phyloP scores from a whole-genome alignment of 164 flowering plant species.

The Kingdonia uniflora region DNA sequence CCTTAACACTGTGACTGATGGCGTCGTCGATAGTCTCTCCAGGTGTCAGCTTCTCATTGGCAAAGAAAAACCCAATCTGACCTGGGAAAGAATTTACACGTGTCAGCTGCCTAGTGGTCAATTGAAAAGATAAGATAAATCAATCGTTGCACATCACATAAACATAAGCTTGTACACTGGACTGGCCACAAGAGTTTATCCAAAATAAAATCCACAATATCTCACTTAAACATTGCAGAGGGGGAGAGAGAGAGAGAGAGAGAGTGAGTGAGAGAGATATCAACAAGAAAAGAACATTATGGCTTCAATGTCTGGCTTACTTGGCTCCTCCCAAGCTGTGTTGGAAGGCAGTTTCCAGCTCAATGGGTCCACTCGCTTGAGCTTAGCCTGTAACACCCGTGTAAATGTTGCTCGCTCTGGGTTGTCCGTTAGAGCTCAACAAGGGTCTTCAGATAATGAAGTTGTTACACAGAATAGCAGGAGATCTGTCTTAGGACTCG shows the following conservation, averaged over 20 bases:
- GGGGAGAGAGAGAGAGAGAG: not conserved
- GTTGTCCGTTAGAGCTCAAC: slow-evolving; percentile 51
- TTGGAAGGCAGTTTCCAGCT: slow-evolving; percentile 60
- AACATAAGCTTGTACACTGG: not conserved
- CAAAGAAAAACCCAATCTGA: too few relatives aligned
- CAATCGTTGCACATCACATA: slow-evolving; percentile 23
- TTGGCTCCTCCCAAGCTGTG: slow-evolving; percentile 59
- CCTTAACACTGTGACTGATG: too few relatives aligned
- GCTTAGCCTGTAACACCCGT: slow-evolving; percentile 19
- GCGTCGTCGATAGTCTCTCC: too few relatives aligned
- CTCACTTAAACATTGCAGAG: not conserved
- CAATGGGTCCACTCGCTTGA: slow-evolving; percentile 40
- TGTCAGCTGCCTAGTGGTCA: slow-evolving; percentile 22
- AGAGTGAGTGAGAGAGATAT: slow-evolving; percentile 1
- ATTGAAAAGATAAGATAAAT: slow-evolving; percentile 35
- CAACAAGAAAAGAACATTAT: slow-evolving; percentile 64
- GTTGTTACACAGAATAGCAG: slow-evolving; percentile 51
- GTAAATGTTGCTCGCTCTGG: slow-evolving; percentile 23
- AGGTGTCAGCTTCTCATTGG: too few relatives aligned
- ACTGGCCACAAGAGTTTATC: slow-evolving; percentile 2
- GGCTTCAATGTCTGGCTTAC: slow-evolving; percentile 86
- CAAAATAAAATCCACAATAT: slow-evolving; percentile 17
- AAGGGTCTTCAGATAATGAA: slow-evolving; percentile 26
- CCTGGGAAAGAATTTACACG: slow-evolving; percentile 12
- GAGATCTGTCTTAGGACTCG: slow-evolving; percentile 62